Conservation (phyloP, 768 basidiomycete species). For the Hericium erinaceus region DNA sequence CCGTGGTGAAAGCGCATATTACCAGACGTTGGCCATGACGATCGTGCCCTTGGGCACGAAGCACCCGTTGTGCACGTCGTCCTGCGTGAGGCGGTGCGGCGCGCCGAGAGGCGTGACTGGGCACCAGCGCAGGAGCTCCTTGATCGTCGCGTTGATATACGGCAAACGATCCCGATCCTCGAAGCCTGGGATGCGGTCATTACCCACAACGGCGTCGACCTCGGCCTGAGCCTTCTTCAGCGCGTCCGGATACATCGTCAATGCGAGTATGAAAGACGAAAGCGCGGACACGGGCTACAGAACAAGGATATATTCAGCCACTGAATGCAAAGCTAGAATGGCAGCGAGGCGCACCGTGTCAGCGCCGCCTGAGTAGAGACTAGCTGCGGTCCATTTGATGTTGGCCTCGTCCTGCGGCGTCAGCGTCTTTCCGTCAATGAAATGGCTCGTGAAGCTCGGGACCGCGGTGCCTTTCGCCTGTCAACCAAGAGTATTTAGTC, state of each 20-base stretch:
- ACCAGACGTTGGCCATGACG: conserved; percentile 28
- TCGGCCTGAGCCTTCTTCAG: conserved; percentile 17
- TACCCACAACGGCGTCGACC: conserved; percentile 17
- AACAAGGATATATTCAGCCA: background rate
- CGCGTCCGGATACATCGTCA: conserved; percentile 18
- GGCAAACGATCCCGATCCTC: conserved; percentile 15
- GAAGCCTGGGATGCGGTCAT: conserved; percentile 12
- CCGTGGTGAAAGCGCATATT: background rate
- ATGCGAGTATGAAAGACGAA: conserved; percentile 19
- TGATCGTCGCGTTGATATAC: conserved; percentile 12
- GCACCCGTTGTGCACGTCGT: conserved; percentile 29
- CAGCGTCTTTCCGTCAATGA: conserved; percentile 9
- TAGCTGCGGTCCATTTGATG: conserved; percentile 18
- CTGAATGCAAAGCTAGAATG: background rate
- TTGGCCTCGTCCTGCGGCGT: conserved; percentile 9
- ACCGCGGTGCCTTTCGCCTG: conserved; percentile 12
- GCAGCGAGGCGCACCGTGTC: conserved; percentile 12
- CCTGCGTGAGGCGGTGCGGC: conserved; percentile 25
- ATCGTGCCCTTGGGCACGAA: conserved; percentile 30
- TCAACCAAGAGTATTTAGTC: too few species aligned
- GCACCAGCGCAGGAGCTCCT: conserved; percentile 18
- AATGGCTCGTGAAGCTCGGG: conserved; percentile 10
- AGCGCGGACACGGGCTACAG: conserved; percentile 17
- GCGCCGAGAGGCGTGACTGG: conserved; percentile 18
- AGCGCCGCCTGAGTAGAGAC: conserved; percentile 17